Base-by-base conservation (phyloP, 2,329 filamentous ascomycete species). In the Colletotrichum liriopes region DNA sequence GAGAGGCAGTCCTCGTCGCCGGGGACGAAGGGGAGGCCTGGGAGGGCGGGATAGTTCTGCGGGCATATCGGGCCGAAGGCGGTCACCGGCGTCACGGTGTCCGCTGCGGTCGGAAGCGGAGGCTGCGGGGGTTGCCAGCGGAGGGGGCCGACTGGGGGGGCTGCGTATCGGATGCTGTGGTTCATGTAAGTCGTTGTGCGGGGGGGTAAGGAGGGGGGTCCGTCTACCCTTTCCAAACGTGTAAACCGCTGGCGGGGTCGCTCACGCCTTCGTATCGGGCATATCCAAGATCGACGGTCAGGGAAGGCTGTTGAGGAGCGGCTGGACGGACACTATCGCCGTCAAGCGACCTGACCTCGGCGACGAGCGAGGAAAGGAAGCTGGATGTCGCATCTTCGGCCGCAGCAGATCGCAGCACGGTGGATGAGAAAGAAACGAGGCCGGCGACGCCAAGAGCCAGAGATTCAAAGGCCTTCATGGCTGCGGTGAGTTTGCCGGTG, bases 1-100 rank as follows among this genome's bases (percentile, higher is more conserved):
- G 86, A 84, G 5, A 86, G 76, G 68, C 85, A 87, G 71, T 86
- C 85, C 73, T 87, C 85, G 35, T 82, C 77, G 3, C 79, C 81
- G 26, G 76, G 76, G 20, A 77, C 65, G 54, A 73, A 76, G 2
- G 75, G 67, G 9, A 74, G 72, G 23, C 76, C 73, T 35, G 78
- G 74, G 0, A 75, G 58, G 9, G 65, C 29, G 0, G 79, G 80
- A 7, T 72, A 74, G 20, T 78, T 71, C 6, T 32, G 29, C 29
- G 29, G 81, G 63, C 83, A 85, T 20, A 77, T 75, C 0, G 77
- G 72, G 3, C 77, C 78, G 41, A 79, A 80, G 16, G 76, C 76
- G 4, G 80, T 83, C 52, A 77, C 75, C 29, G 76, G 81, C 64
- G 78, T 75, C 43, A 75, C 64, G 37, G 77, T 77, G 1, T 77